Evolutionary conservation across 1,284 basidiomycete species (phyloP).

Genomic region (Cutaneotrichosporon sp.): DNA sequence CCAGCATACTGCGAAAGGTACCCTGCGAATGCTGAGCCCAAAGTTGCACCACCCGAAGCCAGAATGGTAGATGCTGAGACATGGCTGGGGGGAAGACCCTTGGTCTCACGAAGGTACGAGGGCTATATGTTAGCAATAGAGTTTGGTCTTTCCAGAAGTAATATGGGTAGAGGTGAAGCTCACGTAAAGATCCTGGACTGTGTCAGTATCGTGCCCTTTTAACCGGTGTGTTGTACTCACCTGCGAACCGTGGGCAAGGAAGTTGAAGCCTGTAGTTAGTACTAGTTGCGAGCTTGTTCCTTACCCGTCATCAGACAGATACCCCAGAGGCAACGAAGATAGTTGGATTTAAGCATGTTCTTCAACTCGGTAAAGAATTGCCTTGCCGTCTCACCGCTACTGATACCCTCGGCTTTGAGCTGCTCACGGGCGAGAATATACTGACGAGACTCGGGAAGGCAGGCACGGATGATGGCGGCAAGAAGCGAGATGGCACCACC

Average conservation of each 20-base stretch:
- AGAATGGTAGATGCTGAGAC: slow-evolving; percentile 87
- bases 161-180: slow-evolving; percentile 11
- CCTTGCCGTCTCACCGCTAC: slow-evolving; percentile 59
- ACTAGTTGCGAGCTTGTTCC: not conserved
- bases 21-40: slow-evolving; percentile 73
- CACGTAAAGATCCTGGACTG: slow-evolving; percentile 31
- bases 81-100: slow-evolving; percentile 51
- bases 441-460: slow-evolving; percentile 72
- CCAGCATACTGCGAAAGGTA: slow-evolving; percentile 77
- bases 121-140: slow-evolving; percentile 5
- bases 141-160: slow-evolving; percentile 11
- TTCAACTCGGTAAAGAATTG: slow-evolving; percentile 66
- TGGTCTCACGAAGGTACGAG: slow-evolving; percentile 19
- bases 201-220: too few relatives aligned
- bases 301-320: slow-evolving; percentile 45
- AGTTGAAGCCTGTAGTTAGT: slow-evolving; percentile 69
- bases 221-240: too few relatives aligned
- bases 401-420: slow-evolving; percentile 44
- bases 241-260: slow-evolving; percentile 65
- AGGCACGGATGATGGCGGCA: slow-evolving; percentile 65
- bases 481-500: slow-evolving; percentile 62
- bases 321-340: slow-evolving; percentile 73
- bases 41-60: slow-evolving; percentile 62
- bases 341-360: slow-evolving; percentile 73
- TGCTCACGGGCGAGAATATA: slow-evolving; percentile 53